These are phyloP conservation scores for Colletotrichum acutatum DNA, from an alignment of 2,329 filamentous ascomycete species.

Conservation along the genomic window DNA sequence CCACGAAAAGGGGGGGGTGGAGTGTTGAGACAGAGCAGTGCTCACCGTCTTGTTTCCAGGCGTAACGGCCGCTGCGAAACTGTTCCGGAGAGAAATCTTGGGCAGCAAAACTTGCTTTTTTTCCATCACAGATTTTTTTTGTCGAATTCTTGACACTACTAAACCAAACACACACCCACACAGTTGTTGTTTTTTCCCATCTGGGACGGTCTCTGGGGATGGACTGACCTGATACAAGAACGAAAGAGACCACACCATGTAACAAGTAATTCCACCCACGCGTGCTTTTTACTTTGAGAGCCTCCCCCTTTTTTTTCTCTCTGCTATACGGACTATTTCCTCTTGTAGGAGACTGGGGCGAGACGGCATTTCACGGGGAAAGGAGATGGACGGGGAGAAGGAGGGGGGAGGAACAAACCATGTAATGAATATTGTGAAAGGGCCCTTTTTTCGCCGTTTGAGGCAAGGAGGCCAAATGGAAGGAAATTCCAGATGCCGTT, in stretches of 20 bases:
- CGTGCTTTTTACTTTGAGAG: conserved; percentile 22
- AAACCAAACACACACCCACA: conserved; percentile 19
- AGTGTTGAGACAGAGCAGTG: not conserved
- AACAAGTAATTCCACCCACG: conserved; percentile 32
- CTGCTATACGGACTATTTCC: not conserved
- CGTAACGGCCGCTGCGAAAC: conserved; percentile 32
- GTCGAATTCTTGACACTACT: conserved; percentile 13
- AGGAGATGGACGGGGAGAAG: not conserved
- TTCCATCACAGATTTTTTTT: conserved; percentile 18
- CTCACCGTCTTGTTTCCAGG: conserved; percentile 28
- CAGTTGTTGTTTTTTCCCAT: conserved; percentile 24
- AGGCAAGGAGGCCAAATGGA: no score
- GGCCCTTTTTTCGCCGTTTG: not conserved
- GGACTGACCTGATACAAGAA: conserved; percentile 21
- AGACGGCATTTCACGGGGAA: not conserved
- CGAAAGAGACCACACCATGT: conserved; percentile 27
- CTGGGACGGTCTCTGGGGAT: not conserved
- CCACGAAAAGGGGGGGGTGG: not conserved
- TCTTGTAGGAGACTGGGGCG: not conserved
- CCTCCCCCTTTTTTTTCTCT: not conserved
- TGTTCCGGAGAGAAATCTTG: conserved; percentile 18
- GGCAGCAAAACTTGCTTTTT: conserved; percentile 30
- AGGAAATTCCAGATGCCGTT: no score
- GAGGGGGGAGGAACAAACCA: not conserved
- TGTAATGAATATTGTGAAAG: conserved; percentile 18